Evolutionary conservation across 2,329 filamentous ascomycete species (phyloP).

Genomic region (Volutella citrinella): DNA sequence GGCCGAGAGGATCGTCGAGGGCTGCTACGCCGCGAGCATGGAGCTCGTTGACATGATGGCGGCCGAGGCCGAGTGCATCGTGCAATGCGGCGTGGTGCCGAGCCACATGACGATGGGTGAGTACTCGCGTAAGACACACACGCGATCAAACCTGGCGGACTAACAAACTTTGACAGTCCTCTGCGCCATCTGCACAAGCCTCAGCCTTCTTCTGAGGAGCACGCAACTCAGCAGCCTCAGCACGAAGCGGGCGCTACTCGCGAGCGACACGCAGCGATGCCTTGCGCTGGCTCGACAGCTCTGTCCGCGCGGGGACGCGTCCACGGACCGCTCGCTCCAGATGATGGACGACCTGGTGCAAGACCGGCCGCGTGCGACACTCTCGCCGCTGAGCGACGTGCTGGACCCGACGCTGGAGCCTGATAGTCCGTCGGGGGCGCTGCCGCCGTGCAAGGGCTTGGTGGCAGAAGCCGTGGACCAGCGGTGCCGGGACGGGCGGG

Average conservation of each 20-base stretch:
- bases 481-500: slow-evolving; percentile 4
- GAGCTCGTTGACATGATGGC: slow-evolving; percentile 21
- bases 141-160: background rate
- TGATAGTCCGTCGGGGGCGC: slow-evolving; percentile 1
- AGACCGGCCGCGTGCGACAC: slow-evolving; percentile 8
- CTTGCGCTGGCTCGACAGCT: slow-evolving; percentile 19
- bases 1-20: slow-evolving; percentile 17
- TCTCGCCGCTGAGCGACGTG: slow-evolving; percentile 6
- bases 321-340: slow-evolving; percentile 16
- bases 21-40: slow-evolving; percentile 19
- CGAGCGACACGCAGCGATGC: slow-evolving; percentile 19
- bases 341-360: slow-evolving; percentile 17
- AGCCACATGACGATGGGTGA: slow-evolving; percentile 20
- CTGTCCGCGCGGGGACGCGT: slow-evolving; percentile 12
- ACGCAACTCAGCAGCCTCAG: slow-evolving; percentile 18
- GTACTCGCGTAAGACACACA: background rate
- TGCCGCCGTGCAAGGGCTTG: too few relatives aligned
- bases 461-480: background rate
- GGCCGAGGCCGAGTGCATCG: slow-evolving; percentile 17
- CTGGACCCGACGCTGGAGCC: slow-evolving; percentile 20
- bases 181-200: slow-evolving; percentile 21
- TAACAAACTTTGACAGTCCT: slow-evolving; percentile 16
- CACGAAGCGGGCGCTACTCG: slow-evolving; percentile 14
- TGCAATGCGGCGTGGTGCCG: slow-evolving; percentile 18
- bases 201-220: slow-evolving; percentile 19